Evolutionary conservation across 1,284 basidiomycete species (phyloP).

Genomic region (Cerioporus squamosus): DNA sequence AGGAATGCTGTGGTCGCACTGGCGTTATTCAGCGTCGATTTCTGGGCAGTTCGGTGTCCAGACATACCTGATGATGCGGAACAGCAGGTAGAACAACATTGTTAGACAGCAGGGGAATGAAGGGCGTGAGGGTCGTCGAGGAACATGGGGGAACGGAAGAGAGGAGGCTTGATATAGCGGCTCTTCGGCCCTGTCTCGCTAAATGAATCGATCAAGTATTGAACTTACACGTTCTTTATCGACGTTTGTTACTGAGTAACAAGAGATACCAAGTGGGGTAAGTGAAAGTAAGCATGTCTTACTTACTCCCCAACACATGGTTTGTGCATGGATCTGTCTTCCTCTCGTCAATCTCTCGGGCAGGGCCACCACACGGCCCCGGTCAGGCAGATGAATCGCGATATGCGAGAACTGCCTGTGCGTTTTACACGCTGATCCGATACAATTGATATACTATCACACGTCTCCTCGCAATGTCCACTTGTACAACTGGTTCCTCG

Average conservation of each 20-base stretch:
- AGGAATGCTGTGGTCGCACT: conserved; percentile 76
- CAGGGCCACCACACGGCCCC: conserved; percentile 12
- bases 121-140: conserved; percentile 4
- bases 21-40: conserved; percentile 10
- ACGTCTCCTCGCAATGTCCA: background rate
- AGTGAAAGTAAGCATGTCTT: background rate
- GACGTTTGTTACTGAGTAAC: background rate
- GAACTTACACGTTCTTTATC: too few species aligned
- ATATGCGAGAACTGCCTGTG: background rate
- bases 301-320: background rate
- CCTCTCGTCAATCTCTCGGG: conserved; percentile 6
- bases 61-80: conserved; percentile 30
- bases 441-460: conserved; percentile 8
- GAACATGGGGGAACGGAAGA: conserved; percentile 16
- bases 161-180: conserved; percentile 14
- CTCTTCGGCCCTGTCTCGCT: conserved; percentile 6
- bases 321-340: background rate
- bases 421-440: conserved; percentile 7
- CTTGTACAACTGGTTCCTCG: background rate
- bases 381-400: conserved; percentile 13
- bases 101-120: conserved; percentile 5
- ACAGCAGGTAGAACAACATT: conserved; percentile 37
- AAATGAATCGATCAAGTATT: conserved; percentile 6
- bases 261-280: too few species aligned
- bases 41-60: background rate